Evolutionary conservation across 352 stramenopile genomes (phyloP), one percentile per base, ranked within the genome.

Genomic region (Blastocystis sp.): DNA sequence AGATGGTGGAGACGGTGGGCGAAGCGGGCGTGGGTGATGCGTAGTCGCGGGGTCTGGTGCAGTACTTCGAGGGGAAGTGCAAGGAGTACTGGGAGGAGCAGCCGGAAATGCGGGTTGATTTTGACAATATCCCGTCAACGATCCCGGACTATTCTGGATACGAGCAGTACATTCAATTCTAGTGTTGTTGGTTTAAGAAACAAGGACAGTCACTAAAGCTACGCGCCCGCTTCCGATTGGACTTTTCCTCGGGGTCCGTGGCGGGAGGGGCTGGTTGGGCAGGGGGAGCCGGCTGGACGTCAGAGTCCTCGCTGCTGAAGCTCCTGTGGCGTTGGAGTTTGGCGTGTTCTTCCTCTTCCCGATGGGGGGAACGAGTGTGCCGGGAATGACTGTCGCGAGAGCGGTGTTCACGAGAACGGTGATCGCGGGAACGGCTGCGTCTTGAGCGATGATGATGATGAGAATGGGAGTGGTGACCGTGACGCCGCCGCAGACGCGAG

Each of bases 121-220:
- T 84, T 66, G 53, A 84, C 21, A 45, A 66, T 14, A 38, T 84
- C n/a, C 60, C 74, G 34, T 61, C 34, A 11, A 40, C 56, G 21
- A 84, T 84, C 53, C 74, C 74, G n/a, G 74, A 84, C 17, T 84
- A 84, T 69, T 56, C 74, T 21, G 34, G 66, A 59, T 84, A 43
- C 48, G 74, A 84, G 38, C n/a, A 28, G 9, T 84, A 84, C 52
- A 28, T 84, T 38, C 66, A 34, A 70, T n/a, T 76, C 2, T 34
- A 76, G 3, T 4, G 2, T 2, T 60, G 11, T 84, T 56, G 52
- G 53, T 84, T 84, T 52, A 56, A 52, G n/a, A 70, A 84, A 69
- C 56, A 52, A 52, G 5, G 7, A 2, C 17, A 84, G 19, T 67
- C 74, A 70, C 56, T 67, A 53, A 69, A 69, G 66, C 74, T 84